These are phyloP conservation scores for Aspergillus chevalieri DNA, from an alignment of 2,329 filamentous ascomycete species.

Conservation along the genomic window DNA sequence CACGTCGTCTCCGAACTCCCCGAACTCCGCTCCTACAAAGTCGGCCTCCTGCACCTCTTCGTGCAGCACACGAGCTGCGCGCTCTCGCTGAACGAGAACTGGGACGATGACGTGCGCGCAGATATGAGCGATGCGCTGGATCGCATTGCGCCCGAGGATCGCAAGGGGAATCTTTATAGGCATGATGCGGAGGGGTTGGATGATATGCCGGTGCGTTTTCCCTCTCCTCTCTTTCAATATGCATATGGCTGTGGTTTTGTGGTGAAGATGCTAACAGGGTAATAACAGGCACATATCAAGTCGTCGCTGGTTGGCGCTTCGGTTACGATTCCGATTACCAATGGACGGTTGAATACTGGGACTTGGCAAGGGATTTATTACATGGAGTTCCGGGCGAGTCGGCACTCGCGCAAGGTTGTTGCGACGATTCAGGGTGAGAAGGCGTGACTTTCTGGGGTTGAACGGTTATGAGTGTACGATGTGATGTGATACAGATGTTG, in stretches of 20 bases:
- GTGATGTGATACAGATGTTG: not conserved
- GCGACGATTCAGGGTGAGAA: constrained; percentile 91
- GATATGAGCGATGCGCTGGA: constrained; percentile 96
- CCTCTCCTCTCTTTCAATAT: constrained; percentile 1
- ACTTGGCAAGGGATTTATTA: constrained; percentile 78
- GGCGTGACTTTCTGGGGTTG: constrained; percentile 22
- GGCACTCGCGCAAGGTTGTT: constrained; percentile 74
- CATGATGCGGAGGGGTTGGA: constrained; percentile 83
- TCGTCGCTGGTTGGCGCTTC: constrained; percentile 81
- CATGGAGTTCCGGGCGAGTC: constrained; percentile 73
- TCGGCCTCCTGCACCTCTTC: constrained; percentile 82
- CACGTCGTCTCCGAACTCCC: constrained; percentile 65
- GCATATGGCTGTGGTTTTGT: not conserved
- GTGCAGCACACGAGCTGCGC: constrained; percentile 93
- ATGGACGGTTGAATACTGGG: constrained; percentile 67
- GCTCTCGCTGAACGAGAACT: constrained; percentile 89
- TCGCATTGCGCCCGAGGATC: constrained; percentile 77
- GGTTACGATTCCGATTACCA: constrained; percentile 81
- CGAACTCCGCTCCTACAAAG: constrained; percentile 75
- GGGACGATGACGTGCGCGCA: constrained; percentile 72
- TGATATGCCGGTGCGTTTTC: constrained; percentile 73
- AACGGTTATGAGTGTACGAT: constrained; percentile 11
- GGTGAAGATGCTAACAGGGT: not conserved
- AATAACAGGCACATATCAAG: constrained; percentile 78
- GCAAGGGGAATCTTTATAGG: constrained; percentile 68